These are phyloP conservation scores for Chrysopogon serrulatus DNA, from an alignment of 176 grass and related monocot species.

Conservation along the genomic window DNA sequence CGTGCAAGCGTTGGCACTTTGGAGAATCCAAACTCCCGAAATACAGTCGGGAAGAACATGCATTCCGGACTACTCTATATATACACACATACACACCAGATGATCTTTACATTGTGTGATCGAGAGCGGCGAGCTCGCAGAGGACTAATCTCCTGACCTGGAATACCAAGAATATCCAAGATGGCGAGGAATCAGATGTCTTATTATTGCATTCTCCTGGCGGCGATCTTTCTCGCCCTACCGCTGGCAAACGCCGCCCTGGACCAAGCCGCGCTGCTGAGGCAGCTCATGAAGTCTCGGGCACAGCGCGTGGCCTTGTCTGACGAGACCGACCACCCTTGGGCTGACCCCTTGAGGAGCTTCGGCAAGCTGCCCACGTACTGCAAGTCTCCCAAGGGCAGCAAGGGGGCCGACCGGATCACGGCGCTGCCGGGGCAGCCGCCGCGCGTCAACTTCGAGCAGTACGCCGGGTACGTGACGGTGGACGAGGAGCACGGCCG, in stretches of 20 bases:
- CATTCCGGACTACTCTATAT: too few relatives aligned
- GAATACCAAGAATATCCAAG: too few relatives aligned
- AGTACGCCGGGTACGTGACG: constrained; percentile 60
- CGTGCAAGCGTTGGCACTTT: background rate
- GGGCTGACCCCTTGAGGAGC: background rate
- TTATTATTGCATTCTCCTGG: background rate
- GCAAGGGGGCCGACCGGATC: constrained; percentile 49
- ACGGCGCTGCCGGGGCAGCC: constrained; percentile 55
- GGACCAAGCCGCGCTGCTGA: constrained; percentile 10
- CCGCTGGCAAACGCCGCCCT: background rate
- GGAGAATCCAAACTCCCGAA: constrained; percentile 27
- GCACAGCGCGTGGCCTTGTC: too few relatives aligned
- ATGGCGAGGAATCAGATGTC: background rate
- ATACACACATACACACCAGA: background rate
- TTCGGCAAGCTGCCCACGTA: background rate
- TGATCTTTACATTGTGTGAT: background rate
- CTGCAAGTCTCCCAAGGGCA: constrained; percentile 5
- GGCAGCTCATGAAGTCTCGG: constrained; percentile 9
- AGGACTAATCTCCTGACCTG: too few relatives aligned
- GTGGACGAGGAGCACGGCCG: constrained; percentile 43
- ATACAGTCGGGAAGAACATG: too few relatives aligned
- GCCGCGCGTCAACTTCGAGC: constrained; percentile 38
- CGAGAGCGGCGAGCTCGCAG: background rate
- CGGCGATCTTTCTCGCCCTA: background rate
- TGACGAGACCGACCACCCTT: too few relatives aligned